Percentiles rank a stretch among this genome's conserved stretches.
Evolutionary conservation across 1,284 basidiomycete species (phyloP).

Genomic region (Agaricales sp.): DNA sequence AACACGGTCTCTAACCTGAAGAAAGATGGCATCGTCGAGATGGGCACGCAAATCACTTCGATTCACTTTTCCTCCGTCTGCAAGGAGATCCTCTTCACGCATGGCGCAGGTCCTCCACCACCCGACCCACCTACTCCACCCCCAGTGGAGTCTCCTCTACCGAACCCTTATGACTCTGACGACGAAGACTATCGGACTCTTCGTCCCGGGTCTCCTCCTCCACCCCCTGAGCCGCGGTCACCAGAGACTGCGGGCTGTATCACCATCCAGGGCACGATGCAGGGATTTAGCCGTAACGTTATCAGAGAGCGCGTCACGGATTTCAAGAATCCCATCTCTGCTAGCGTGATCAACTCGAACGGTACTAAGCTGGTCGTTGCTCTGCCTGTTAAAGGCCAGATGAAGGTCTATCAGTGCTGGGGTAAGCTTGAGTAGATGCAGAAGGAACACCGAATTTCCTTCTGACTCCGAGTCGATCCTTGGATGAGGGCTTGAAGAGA

Average conservation of each 20-base stretch:
- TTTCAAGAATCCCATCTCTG: constrained; percentile 20
- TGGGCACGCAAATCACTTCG: constrained; percentile 67
- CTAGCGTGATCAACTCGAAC: constrained; percentile 35
- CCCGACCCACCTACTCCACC: constrained; percentile 13
- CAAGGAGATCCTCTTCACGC: constrained; percentile 83
- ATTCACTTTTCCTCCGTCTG: constrained; percentile 80
- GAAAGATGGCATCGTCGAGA: constrained; percentile 47
- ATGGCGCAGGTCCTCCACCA: constrained; percentile 40
- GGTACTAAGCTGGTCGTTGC: constrained; percentile 38
- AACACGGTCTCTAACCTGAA: constrained; percentile 36
- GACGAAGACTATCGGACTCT: not conserved
- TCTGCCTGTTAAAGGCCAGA: constrained; percentile 35
- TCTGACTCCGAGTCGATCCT: too few species aligned
- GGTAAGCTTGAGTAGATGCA: constrained; percentile 34
- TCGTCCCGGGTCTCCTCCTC: not conserved
- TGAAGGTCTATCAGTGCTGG: constrained; percentile 48
- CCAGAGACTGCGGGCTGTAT: not conserved
- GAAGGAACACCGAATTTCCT: constrained; percentile 30
- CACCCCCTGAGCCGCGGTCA: not conserved
- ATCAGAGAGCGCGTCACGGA: not conserved
- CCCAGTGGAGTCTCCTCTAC: not conserved
- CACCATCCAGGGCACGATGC: not conserved
- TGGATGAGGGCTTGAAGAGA: too few species aligned
- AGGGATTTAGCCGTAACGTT: not conserved
- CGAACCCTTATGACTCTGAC: not conserved